Percentiles rank a stretch among this genome's conserved stretches.
Evolutionary conservation across 228 moss, liverwort and hornwort species (phyloP).

Genomic region (Sphagnum magellanicum): DNA sequence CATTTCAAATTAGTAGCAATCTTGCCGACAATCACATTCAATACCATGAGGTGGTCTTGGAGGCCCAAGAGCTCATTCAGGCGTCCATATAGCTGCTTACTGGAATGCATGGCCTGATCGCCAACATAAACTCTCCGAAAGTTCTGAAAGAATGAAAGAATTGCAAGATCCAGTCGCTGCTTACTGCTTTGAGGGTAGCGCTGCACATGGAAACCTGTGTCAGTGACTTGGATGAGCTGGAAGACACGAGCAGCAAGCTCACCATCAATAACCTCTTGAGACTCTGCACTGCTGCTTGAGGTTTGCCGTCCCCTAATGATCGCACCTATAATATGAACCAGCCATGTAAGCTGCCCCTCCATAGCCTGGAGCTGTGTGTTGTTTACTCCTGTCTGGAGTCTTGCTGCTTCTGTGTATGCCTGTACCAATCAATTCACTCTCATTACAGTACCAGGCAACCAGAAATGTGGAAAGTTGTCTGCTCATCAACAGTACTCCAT

Average conservation of each 20-base stretch:
- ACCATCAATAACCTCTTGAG: slow-evolving; percentile 9
- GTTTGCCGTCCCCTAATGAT: slow-evolving; percentile 7
- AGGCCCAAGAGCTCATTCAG: slow-evolving; percentile 61
- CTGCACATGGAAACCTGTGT: slow-evolving; percentile 2
- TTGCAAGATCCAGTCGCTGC: slow-evolving; percentile 6
- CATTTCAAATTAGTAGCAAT: slow-evolving; percentile 63
- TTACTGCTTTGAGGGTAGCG: slow-evolving; percentile 4
- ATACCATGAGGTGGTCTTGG: slow-evolving; percentile 62
- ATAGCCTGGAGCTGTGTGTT: not conserved
- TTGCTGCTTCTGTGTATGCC: slow-evolving; percentile 6
- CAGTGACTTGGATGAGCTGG: slow-evolving; percentile 7
- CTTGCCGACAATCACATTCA: slow-evolving; percentile 63
- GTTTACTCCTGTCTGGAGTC: not conserved
- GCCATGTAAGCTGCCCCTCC: slow-evolving; percentile 7
- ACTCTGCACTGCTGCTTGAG: slow-evolving; percentile 5
- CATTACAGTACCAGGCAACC: too few species aligned
- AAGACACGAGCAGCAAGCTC: slow-evolving; percentile 9
- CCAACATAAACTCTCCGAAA: slow-evolving; percentile 8
- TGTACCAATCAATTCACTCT: not conserved
- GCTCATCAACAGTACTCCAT: too few species aligned
- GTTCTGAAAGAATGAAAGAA: slow-evolving; percentile 4
- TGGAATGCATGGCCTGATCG: slow-evolving; percentile 6
- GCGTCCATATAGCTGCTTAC: slow-evolving; percentile 10
- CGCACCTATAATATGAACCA: slow-evolving; percentile 5
- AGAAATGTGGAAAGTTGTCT: too few species aligned